Evolutionary conservation across 1,284 basidiomycete species (phyloP).

Genomic region (Boletus mariae): DNA sequence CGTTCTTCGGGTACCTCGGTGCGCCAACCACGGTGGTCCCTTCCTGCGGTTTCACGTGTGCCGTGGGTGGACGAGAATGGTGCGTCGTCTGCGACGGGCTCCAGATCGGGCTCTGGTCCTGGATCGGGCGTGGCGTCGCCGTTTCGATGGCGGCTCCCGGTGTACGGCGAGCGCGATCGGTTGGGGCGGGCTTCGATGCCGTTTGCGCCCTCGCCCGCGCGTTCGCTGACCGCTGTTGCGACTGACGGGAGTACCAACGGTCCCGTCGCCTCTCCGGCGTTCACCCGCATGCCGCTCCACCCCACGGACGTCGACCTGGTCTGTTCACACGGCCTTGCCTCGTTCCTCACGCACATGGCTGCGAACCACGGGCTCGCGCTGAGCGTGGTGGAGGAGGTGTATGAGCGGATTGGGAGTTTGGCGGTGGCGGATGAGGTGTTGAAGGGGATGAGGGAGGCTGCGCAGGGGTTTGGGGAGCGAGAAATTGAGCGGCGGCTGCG

Average conservation of each 20-base stretch:
- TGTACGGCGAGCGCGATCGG: no score
- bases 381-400: conserved; percentile 25
- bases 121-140: background rate
- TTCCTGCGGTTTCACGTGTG: conserved; percentile 8
- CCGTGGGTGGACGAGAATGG: background rate
- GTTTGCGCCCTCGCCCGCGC: conserved; percentile 6
- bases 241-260: background rate
- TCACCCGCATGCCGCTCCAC: conserved; percentile 8
- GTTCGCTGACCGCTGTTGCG: background rate
- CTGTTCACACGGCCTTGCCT: conserved; percentile 19
- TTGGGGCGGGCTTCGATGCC: background rate
- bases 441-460: conserved; percentile 22
- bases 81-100: background rate
- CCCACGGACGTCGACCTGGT: conserved; percentile 15
- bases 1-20: conserved; percentile 9
- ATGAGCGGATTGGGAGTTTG: conserved; percentile 16
- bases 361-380: conserved; percentile 24
- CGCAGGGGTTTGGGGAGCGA: conserved; percentile 19
- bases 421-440: conserved; percentile 28
- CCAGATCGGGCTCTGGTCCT: background rate
- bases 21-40: conserved; percentile 14
- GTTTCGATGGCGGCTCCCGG: background rate
- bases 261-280: background rate
- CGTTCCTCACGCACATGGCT: conserved; percentile 24
- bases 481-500: conserved; percentile 12